Base-by-base conservation (phyloP, 2,329 filamentous ascomycete genomes). In the Pestalotiopsis sp. region DNA sequence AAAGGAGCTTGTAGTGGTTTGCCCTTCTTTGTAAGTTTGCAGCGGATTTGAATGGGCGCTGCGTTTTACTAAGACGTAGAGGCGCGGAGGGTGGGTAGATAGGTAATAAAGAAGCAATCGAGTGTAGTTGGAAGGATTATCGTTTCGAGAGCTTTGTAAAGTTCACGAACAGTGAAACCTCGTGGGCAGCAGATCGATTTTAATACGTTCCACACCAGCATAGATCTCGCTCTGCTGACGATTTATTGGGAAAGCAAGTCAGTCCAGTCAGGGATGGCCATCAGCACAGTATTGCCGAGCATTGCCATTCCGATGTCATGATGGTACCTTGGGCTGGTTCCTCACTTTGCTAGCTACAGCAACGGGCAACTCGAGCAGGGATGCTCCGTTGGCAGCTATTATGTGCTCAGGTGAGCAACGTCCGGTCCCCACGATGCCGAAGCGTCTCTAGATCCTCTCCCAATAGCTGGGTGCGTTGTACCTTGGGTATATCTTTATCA, bases 261-360 rank as follows among this genome's bases (percentile, higher is more conserved):
- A 17, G n/a, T 17, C 45, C 45, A 52, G 45, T 17, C 17, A 45
- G 12, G 39, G 39, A 52, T 52, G 20, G 45, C 27, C 45, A 52
- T 52, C 45, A 52, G 45, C 45, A 36, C 23, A 66, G 45, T 57
- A 36, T 23, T 41, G 65, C 65, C 27, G 31, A 27, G 56, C 17
- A 56, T 60, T 56, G 56, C 27, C 57, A 61, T 49, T 61, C 20
- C 66, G 66, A 67, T 67, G 66, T 63, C 66, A 67, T 67, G 57
- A 63, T 62, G 49, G 20, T 68, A 65, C 68, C 62, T 67, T 62
- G 27, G 27, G 27, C 27, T 31, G 60, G 61, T 62, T 62, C 67
- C 52, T 27, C 58, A 27, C 38, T n/a, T 67, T 69, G 27, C 27
- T 69, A 68, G 68, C 57, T 68, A 69, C 68, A 64, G 62, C 62